These are phyloP conservation scores for Pinus albicaulis DNA, from an alignment of 75 land plant genomes.

Conservation along the genomic window DNA sequence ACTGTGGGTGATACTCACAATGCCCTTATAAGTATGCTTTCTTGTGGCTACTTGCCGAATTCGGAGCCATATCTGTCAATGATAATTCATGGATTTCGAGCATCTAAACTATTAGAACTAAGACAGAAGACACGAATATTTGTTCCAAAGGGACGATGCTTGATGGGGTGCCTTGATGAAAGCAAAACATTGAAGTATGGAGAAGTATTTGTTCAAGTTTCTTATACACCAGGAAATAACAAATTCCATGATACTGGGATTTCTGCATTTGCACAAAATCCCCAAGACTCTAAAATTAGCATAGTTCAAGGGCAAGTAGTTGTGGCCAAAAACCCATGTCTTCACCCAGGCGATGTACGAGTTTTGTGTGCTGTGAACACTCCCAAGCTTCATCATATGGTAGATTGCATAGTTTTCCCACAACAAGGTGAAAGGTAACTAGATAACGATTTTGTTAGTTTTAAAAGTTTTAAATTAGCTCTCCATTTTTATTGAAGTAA, in stretches of 20 bases:
- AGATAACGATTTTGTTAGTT: no score
- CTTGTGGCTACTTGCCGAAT: slow-evolving; percentile 62
- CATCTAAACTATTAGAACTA: slow-evolving; percentile 64
- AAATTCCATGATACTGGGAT: background rate
- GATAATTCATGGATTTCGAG: slow-evolving; percentile 72
- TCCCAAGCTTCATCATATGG: slow-evolving; percentile 73
- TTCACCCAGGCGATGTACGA: slow-evolving; percentile 94
- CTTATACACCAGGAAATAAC: slow-evolving; percentile 19
- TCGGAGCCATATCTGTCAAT: slow-evolving; percentile 78
- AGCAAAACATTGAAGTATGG: slow-evolving; percentile 75
- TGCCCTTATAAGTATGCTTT: slow-evolving; percentile 57
- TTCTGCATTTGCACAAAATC: background rate
- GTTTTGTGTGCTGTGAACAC: slow-evolving; percentile 62
- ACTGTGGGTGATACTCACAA: slow-evolving; percentile 44
- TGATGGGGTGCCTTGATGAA: slow-evolving; percentile 98
- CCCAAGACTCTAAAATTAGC: background rate
- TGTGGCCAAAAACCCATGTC: slow-evolving; percentile 89
- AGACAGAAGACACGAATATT: slow-evolving; percentile 63
- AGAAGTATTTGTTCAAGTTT: slow-evolving; percentile 79
- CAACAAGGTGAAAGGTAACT: slow-evolving; percentile 76
- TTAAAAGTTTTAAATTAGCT: no score
- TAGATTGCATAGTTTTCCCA: slow-evolving; percentile 93
- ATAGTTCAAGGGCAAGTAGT: slow-evolving; percentile 61
- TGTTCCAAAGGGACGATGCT: slow-evolving; percentile 64
- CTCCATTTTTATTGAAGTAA: no score